Base-by-base conservation (phyloP, 2,329 filamentous ascomycete genomes). In the Colletotrichum sp. region DNA sequence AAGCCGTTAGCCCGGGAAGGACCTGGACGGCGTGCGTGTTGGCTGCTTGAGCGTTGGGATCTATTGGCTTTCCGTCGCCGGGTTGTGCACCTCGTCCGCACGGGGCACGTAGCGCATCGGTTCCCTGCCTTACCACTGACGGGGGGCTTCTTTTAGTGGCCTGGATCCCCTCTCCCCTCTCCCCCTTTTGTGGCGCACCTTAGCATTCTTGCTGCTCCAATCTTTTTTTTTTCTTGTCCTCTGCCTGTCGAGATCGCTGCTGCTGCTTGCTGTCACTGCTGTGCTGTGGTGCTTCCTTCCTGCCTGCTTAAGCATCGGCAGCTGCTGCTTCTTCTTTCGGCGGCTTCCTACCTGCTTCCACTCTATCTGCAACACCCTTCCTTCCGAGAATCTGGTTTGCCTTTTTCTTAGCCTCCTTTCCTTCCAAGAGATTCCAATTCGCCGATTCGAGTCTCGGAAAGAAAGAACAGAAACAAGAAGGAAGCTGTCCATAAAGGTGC, bases 1-100 rank as follows among this genome's bases (percentile, higher is more conserved):
- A 65, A 71, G 66, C 63, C 48, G 67, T 61, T 61, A 43, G 55
- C 36, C 72, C 39, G 52, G 68, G 72, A 67, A 65, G 67, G 60
- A 59, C 72, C 72, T 74, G 60, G 71, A 70, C 66, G 24, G 39
- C 34, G 59, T 71, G 26, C 64, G 28, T 43, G 30, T 16, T 18
- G 57, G 26, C 26, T 67, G 61, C 61, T 67, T 71, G 65, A 63
- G 71, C 71, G 30, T 32, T 69, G 32, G 21, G 30, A 28, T 18
- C 28, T 60, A 24, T 55, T 26, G 63, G 63, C n/a, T 18, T 48
- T 48, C 43, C 43, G 18, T 2, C 43, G 18, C 18, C 61, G 13
- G 61, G n/a, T 18, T 26, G 24, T 63, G 55, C 26, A 59, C 60
- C 60, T 63, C 30, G 26, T 63, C 36, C 34, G 61, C 61, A 65